Conservation (phyloP, 2,329 filamentous ascomycete genomes). For the Incumbomyces lentus region DNA sequence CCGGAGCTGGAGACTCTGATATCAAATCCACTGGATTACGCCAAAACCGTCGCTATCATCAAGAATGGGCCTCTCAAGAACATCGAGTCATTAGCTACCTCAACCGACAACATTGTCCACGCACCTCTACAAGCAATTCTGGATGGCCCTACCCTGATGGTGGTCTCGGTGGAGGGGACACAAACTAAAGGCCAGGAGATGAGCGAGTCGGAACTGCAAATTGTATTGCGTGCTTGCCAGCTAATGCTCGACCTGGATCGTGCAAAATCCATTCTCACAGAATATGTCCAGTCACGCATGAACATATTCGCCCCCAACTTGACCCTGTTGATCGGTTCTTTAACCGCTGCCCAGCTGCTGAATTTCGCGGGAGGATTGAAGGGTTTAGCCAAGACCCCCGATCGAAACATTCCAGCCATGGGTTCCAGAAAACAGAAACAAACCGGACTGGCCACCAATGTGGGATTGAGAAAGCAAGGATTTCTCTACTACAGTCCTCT, state of each 20-base stretch:
- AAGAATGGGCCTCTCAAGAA: constrained; percentile 85
- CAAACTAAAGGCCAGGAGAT: constrained; percentile 75
- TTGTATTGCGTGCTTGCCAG: constrained; percentile 67
- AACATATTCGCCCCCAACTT: constrained; percentile 90
- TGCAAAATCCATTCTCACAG: constrained; percentile 75
- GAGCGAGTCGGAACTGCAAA: constrained; percentile 60
- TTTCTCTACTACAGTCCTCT: constrained; percentile 89
- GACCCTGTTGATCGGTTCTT: constrained; percentile 77
- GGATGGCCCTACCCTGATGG: constrained; percentile 85
- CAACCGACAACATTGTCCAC: constrained; percentile 66
- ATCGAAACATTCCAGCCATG: constrained; percentile 84
- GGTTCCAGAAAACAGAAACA: constrained; percentile 79
- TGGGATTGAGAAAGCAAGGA: constrained; percentile 80
- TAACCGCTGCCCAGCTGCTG: constrained; percentile 91
- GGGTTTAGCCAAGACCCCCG: constrained; percentile 80
- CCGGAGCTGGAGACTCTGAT: constrained; percentile 86
- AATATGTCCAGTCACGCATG: constrained; percentile 96
- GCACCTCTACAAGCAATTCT: constrained; percentile 68
- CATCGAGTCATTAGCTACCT: constrained; percentile 69
- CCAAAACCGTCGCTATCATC: constrained; percentile 86
- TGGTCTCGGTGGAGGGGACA: constrained; percentile 88
- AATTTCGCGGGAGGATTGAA: constrained; percentile 85
- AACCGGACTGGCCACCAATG: constrained; percentile 81
- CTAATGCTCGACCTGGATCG: constrained; percentile 81
- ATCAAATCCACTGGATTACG: constrained; percentile 86